Evolutionary conservation across 2,329 filamentous ascomycete genomes (phyloP), one percentile per base, ranked within the genome.

Genomic region (Coleophoma eucalyptorum): DNA sequence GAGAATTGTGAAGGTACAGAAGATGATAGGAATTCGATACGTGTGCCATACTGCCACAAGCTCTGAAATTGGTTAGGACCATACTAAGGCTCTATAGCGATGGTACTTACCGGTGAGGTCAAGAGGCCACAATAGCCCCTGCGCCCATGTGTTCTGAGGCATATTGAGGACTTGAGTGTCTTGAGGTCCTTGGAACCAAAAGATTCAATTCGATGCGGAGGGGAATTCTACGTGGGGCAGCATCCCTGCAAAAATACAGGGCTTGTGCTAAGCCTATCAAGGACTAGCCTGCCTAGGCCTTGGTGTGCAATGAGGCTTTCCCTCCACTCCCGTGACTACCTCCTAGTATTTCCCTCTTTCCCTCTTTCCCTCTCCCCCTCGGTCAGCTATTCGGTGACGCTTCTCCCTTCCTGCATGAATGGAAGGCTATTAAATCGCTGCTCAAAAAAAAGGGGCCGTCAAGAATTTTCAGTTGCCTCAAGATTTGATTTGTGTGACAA

Each of bases 21-120:
- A 52, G 37, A 79, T 65, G 37, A 77, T 61, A 12, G 70, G 68
- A 19, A 74, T 62, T 55, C 76, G 72, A 61, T 74, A 71, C 16
- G 63, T 58, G 62, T 78, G 75, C 76, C 76, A 79, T 52, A 64
- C 47, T 52, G 54, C 54, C 18, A 66, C 54, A 48, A 63, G 45
- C 37, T 63, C 63, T 65, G 6, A 19, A 16, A 32, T 49, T 33
- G 45, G 33, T 33, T 44, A 48, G 48, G 40, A 21, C 38, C 32
- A 5, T 26, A 20, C 15, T 20, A 8, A 15, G 8, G 18, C 12
- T 5, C 26, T 4, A 4, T 11, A 31, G 33, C 33, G 15, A 15
- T 33, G 15, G 38, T 7, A 26, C 45, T 21, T 57, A 62, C 60
- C 60, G 48, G 43, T 34, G 26, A 58, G 35, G 32, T 55, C 54